These are phyloP conservation scores for Teratosphaeria pseudoeucalypti DNA, from an alignment of 2,329 filamentous ascomycete species.

Conservation along the genomic window DNA sequence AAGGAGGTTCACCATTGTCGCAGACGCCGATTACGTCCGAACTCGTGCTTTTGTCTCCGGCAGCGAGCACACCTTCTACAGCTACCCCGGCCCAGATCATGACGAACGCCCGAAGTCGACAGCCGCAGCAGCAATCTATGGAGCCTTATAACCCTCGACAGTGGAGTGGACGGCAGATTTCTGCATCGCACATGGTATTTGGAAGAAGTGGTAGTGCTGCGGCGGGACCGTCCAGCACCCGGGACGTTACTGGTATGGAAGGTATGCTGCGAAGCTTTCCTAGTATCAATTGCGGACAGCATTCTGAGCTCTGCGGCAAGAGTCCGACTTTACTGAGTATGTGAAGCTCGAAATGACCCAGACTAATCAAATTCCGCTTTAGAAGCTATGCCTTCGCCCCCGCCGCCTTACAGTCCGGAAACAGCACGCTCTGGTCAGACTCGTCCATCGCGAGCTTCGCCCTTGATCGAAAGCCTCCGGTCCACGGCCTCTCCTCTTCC, in stretches of 20 bases:
- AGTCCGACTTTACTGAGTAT: constrained; percentile 3
- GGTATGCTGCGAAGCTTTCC: constrained; percentile 25
- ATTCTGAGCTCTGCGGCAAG: neutral
- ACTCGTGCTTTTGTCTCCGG: constrained; percentile 18
- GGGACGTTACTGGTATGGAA: constrained; percentile 39
- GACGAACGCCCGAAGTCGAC: neutral
- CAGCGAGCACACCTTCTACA: constrained; percentile 16
- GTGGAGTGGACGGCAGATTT: constrained; percentile 34
- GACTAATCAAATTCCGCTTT: constrained; percentile 3
- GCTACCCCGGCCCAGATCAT: constrained; percentile 21
- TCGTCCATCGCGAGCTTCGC: constrained; percentile 27
- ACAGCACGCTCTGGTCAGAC: constrained; percentile 27
- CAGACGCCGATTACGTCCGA: constrained; percentile 27
- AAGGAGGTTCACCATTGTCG: constrained; percentile 25
- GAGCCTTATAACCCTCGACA: constrained; percentile 41
- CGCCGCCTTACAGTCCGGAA: constrained; percentile 40
- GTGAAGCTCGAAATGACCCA: neutral
- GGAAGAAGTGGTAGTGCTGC: constrained; percentile 16
- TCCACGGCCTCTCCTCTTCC: constrained; percentile 27
- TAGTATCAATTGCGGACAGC: neutral
- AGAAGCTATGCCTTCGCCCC: constrained; percentile 41
- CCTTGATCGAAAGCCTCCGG: constrained; percentile 25
- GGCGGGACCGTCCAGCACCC: constrained; percentile 17
- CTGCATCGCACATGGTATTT: constrained; percentile 28
- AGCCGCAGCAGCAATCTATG: constrained; percentile 11